Evolutionary conservation across 2,329 filamentous ascomycete species (phyloP).

Genomic region (Proliferodiscus dingleyae): DNA sequence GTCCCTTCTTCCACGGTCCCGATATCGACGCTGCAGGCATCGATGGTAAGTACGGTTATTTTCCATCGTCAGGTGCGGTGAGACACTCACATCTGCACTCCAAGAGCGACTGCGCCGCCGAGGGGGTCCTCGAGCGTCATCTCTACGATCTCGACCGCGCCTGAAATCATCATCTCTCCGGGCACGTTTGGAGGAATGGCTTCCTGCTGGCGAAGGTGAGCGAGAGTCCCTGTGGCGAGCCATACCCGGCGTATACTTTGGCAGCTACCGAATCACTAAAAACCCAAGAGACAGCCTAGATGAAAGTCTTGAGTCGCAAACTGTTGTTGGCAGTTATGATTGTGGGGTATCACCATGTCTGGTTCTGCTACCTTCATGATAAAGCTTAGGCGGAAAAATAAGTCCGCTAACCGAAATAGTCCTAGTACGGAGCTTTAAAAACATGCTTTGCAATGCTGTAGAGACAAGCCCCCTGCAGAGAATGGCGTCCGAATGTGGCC

Average conservation of each 20-base stretch:
- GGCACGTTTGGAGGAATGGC: slow-evolving; percentile 60
- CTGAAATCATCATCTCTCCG: slow-evolving; percentile 46
- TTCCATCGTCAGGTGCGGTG: slow-evolving; percentile 13
- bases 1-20: slow-evolving; percentile 61
- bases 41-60: slow-evolving; percentile 36
- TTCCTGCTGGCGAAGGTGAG: slow-evolving; percentile 94
- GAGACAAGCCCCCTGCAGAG: too few species aligned
- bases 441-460: too few species aligned
- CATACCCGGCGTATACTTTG: slow-evolving; percentile 49
- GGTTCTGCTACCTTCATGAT: too few species aligned
- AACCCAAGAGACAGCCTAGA: too few species aligned
- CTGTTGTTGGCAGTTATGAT: too few species aligned
- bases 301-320: too few species aligned
- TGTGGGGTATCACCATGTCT: too few species aligned
- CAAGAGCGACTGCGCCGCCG: slow-evolving; percentile 57
- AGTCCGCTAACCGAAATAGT: too few species aligned
- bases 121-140: slow-evolving; percentile 41
- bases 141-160: slow-evolving; percentile 45
- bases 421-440: too few species aligned
- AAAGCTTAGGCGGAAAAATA: too few species aligned
- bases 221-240: slow-evolving; percentile 59
- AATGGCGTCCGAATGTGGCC: too few species aligned
- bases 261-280: too few species aligned
- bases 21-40: slow-evolving; percentile 50
- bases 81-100: slow-evolving; percentile 53